A percentile compares a stretch with the other conserved stretches of the same genome.
phyloP scores from a whole-genome alignment of 805 yeast genomes.

The Saccharomycodes ludwigii region DNA sequence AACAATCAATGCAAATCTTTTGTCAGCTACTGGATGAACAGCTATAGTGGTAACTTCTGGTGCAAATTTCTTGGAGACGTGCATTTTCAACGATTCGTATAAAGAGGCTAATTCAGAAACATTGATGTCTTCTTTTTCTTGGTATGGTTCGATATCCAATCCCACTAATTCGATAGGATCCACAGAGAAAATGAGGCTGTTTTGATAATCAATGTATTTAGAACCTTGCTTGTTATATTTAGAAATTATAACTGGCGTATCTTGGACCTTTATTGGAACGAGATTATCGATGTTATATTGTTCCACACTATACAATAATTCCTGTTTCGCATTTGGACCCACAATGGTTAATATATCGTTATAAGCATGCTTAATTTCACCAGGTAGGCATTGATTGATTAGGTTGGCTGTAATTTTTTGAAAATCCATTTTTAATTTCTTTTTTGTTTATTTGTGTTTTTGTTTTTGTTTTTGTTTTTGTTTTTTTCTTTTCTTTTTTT shows the following conservation, averaged over 20 bases:
- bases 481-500: no score
- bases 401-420: conserved; percentile 8
- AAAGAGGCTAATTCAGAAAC: conserved; percentile 6
- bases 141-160: conserved; percentile 38
- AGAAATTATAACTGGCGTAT: conserved; percentile 31
- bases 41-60: no score
- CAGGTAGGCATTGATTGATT: conserved; percentile 18
- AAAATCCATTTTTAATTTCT: no score
- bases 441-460: no score
- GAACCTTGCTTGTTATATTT: conserved; percentile 35
- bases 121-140: conserved; percentile 11
- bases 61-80: no score
- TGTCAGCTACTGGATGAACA: conserved; percentile 12
- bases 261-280: conserved; percentile 23
- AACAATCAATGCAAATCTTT: conserved; percentile 35
- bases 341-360: conserved; percentile 33
- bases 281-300: conserved; percentile 29
- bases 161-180: conserved; percentile 40
- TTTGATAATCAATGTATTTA: conserved; percentile 43
- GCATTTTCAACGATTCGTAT: no score
- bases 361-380: conserved; percentile 22
- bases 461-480: no score
- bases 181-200: conserved; percentile 40
- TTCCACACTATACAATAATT: conserved; percentile 26
- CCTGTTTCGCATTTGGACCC: conserved; percentile 26